phyloP scores from a whole-genome alignment of 2,329 filamentous ascomycete genomes.

The Aspergillus ochraceus region DNA sequence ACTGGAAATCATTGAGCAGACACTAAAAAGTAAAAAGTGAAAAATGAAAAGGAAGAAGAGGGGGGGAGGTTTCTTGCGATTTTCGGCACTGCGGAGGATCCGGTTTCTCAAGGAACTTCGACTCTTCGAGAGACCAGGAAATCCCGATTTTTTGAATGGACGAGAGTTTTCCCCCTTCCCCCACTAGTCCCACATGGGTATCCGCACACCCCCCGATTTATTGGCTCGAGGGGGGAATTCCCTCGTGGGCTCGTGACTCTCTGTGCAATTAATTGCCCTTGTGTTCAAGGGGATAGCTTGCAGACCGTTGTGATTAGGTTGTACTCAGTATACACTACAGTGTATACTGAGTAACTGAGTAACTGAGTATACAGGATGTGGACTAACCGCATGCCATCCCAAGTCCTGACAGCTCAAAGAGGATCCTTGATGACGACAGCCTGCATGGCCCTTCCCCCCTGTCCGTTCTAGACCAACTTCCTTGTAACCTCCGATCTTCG shows the following conservation, averaged over 20 bases:
- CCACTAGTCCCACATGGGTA: conserved; percentile 19
- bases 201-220: conserved; percentile 13
- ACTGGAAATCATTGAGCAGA: too few species aligned
- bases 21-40: too few species aligned
- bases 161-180: background rate
- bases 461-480: background rate
- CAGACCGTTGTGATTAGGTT: too few species aligned
- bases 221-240: conserved; percentile 8
- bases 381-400: too few species aligned
- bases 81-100: background rate
- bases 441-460: background rate
- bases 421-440: background rate
- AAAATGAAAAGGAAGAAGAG: too few species aligned
- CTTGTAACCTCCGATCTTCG: background rate
- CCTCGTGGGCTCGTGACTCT: background rate
- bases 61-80: background rate
- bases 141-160: background rate
- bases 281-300: too few species aligned
- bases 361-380: too few species aligned
- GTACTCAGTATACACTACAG: too few species aligned
- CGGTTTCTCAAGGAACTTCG: too few species aligned
- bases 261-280: too few species aligned
- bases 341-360: too few species aligned
- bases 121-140: background rate
- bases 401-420: background rate